Base-by-base conservation (phyloP, 1,284 basidiomycete genomes). In the Leccinum solheimii region DNA sequence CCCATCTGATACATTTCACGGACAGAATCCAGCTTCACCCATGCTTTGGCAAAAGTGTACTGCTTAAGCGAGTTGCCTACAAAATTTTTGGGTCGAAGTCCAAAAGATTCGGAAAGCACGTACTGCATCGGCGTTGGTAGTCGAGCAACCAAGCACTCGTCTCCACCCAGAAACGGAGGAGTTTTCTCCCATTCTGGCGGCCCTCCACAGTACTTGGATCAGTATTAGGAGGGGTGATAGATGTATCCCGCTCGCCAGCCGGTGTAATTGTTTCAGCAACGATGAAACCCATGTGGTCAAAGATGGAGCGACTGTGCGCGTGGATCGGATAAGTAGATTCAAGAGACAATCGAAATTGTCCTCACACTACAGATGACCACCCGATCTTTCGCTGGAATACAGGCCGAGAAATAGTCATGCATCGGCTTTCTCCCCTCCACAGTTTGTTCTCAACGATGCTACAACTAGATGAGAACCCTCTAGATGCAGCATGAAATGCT, bases 161-260 rank as follows among this genome's bases (percentile, higher is more conserved):
- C 69, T 94, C 90, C 13, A 91, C 80, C 91, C 91, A 93, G 23
- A 86, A 86, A 30, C 90, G 82, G 51, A 93, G 80, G 3, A 93
- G 79, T 66, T 81, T 87, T 19, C 80, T 79, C 13, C 86, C 81
- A 61, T 80, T 84, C 56, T 78, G 76, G 53, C 77, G 79, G 9
- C 86, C 87, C 38, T 78, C 73, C 2, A 76, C 66, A 2, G 77
- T 79, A 11, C 60, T 71, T 9, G 78, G 68, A 60, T 88, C 83
- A 6, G 84, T 84, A 6, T 73, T 56, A 0, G 90, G 89, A 19
- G 88, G 83, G 4, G 78, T 77, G 19, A 91, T 73, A 2, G 78
- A 78, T 5, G 72, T 68, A 43, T 83, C 81, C 32, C 65, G 60
- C 19, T 64, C 64, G 48, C 68, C 67, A 50, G 56, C n/a, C 5